A percentile compares a stretch with the other conserved stretches of the same genome.
Conservation (phyloP, 2,329 filamentous ascomycete genomes). For the Blumeriella jaapii region DNA sequence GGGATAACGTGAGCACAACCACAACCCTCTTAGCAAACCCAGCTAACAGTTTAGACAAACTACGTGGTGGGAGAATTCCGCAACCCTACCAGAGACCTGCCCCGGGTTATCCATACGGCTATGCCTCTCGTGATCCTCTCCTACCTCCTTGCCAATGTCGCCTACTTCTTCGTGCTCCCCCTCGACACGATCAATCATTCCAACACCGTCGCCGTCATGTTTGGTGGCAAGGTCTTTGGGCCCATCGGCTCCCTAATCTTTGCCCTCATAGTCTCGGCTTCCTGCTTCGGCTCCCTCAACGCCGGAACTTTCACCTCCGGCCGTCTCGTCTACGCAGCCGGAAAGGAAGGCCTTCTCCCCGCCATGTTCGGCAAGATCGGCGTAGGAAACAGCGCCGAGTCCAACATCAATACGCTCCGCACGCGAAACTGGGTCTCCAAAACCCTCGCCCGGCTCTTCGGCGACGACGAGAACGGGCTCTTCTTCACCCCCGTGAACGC, state of each 20-base stretch:
- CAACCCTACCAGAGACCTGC: slow-evolving; percentile 79
- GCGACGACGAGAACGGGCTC: slow-evolving; percentile 67
- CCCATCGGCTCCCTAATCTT: slow-evolving; percentile 70
- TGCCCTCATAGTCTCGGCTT: slow-evolving; percentile 79
- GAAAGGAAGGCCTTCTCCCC: slow-evolving; percentile 90
- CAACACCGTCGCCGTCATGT: slow-evolving; percentile 93
- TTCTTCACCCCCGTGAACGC: slow-evolving; percentile 94
- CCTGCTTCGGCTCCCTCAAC: slow-evolving; percentile 90
- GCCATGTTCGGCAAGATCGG: slow-evolving; percentile 74
- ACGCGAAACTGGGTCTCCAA: slow-evolving; percentile 47
- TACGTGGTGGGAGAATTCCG: slow-evolving; percentile 97
- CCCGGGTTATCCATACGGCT: slow-evolving; percentile 88
- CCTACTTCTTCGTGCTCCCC: slow-evolving; percentile 91
- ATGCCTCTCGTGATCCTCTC: slow-evolving; percentile 87
- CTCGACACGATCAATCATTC: slow-evolving; percentile 67
- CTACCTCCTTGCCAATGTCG: slow-evolving; percentile 83
- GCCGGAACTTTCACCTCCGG: slow-evolving; percentile 89
- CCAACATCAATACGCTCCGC: slow-evolving; percentile 33
- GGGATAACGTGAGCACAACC: slow-evolving; percentile 75
- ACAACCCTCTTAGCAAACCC: not conserved
- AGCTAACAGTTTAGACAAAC: slow-evolving; percentile 56
- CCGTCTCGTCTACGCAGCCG: slow-evolving; percentile 83
- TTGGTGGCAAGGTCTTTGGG: slow-evolving; percentile 84
- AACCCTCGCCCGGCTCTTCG: slow-evolving; percentile 49
- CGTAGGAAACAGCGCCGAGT: slow-evolving; percentile 36